Evolutionary conservation across 768 basidiomycete species (phyloP), one percentile per base, ranked within the genome.

Genomic region (Cubamyces sp.): DNA sequence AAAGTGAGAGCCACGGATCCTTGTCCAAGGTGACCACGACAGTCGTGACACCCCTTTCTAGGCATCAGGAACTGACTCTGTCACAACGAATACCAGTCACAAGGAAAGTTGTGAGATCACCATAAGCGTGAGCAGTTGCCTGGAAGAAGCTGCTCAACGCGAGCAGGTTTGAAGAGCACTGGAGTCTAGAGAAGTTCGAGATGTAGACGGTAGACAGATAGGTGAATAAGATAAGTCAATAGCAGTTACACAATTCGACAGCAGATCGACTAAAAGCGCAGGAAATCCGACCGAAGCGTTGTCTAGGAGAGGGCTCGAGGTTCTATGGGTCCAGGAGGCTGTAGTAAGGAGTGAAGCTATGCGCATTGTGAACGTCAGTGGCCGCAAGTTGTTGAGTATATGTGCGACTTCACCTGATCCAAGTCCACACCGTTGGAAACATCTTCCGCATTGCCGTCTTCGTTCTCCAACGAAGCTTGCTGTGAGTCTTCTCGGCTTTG

Each of bases 331-430:
- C 64, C 64, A 5, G 64, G 59, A 23, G 64, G 64, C 19, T 60
- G 58, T 1, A 64, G 64, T n/a, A 64, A 25, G 11, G 58, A 55
- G 30, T 64, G 64, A 3, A 64, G 58, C 64, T 64, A 34, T 34
- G 1, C 34, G 14, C 12, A 8, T 18, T 0, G 2, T 19, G 7
- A 6, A 16, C 0, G 18, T 47, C 15, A 40, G 28, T 11, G 14
- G 19, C 14, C 3, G 34, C 11, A 40, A 15, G 19, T 6, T 9
- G 5, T 3, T 8, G 34, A 2, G 12, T 1, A 6, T 9, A n/a
- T 42, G 11, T 7, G 2, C n/a, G 5, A 37, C 19, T 28, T n/a
- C 45, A 62, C 64, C 57, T 65, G 64, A 5, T 66, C 65, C 21
- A 66, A 34, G n/a, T 57, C 65, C 3, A 66, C 61, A 8, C 46